phyloP scores from a whole-genome alignment of 192 early-diverging fungal genomes.

The Backusella circina region DNA sequence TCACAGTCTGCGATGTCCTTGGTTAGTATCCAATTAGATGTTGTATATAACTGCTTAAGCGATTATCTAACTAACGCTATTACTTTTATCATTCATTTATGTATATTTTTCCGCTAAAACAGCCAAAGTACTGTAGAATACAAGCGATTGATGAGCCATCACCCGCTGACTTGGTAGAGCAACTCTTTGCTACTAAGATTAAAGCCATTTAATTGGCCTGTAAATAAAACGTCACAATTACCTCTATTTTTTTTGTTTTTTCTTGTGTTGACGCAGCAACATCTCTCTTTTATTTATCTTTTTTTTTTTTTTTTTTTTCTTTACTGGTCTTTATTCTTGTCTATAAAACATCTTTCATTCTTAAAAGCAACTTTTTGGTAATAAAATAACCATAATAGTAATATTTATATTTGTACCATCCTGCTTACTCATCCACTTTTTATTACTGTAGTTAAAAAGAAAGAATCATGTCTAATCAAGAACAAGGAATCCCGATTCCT shows the following conservation, averaged over 20 bases:
- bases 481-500: background rate
- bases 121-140: constrained; percentile 17
- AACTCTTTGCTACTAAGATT: constrained; percentile 20
- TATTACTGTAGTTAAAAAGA: background rate
- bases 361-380: background rate
- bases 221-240: background rate
- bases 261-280: background rate
- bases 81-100: background rate
- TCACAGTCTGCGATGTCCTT: constrained; percentile 14
- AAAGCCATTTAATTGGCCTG: background rate
- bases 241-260: background rate
- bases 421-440: background rate
- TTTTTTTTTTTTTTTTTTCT: background rate
- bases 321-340: background rate
- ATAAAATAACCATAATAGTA: background rate
- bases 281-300: background rate
- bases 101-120: background rate
- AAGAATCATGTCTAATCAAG: background rate
- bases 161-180: constrained; percentile 27
- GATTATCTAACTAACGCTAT: background rate
- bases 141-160: constrained; percentile 19
- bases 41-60: background rate
- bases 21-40: background rate
- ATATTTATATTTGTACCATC: background rate
- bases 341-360: background rate